Base-by-base conservation (phyloP, 2,329 filamentous ascomycete species). In the Aspergillus quadricinctus region DNA sequence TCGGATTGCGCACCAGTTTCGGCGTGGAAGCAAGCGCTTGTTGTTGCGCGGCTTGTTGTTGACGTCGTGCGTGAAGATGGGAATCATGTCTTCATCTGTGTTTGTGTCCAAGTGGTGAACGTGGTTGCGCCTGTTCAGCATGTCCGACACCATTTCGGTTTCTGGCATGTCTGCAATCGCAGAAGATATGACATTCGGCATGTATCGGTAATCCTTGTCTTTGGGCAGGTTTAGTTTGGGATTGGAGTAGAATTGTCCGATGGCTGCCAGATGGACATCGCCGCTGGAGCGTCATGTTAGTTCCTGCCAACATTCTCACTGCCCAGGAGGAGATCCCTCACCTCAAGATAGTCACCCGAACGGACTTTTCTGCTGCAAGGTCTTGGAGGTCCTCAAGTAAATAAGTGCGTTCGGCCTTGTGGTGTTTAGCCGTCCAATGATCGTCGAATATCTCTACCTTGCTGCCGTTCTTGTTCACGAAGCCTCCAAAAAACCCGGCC, bases 71-170 rank as follows among this genome's bases (percentile, higher is more conserved):
- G 82, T 84, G 72, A 99, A 99, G 59, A 99, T 86, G 0, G 93
- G 91, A 46, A 97, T 94, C 90, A 99, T 95, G 72, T 90, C 86
- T 74, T 99, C 94, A 56, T 97, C 90, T 0, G 94, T 99, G 55
- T 92, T 80, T 0, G 75, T 71, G 66, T 87, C 83, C 50, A 88
- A 74, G 65, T 86, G 82, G 65, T 87, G 84, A 27, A 85, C 72
- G 58, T 84, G 97, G 78, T 97, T 97, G 28, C 94, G 85, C 77
- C 89, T 94, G 78, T 97, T 97, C 58, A 99, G 82, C 52, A 96
- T 83, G 72, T 99, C 93, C 4, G 91, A 91, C 78, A 97, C 82
- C 67, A 95, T 79, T 52, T 94, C 89, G 0, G 92, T 88, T 19
- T 92, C 90, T 4, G 95, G 94, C 14, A 88, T 87, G 69, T 99